Evolutionary conservation across 2,329 filamentous ascomycete genomes (phyloP), one percentile per base, ranked within the genome.

Genomic region (Fusarium sp.): DNA sequence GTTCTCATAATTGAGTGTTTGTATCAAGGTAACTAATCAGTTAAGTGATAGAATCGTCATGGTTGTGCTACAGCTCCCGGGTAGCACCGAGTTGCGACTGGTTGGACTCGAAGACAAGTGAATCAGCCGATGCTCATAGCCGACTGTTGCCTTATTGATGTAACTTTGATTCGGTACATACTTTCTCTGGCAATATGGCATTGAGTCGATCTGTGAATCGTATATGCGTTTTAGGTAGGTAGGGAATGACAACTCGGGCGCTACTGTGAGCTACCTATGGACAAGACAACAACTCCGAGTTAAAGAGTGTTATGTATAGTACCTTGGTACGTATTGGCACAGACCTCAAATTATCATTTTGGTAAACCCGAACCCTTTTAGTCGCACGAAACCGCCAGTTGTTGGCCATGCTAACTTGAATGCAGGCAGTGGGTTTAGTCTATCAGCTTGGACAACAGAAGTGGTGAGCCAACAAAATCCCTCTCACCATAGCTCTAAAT

Each of bases 21-120:
- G 35, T 58, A 15, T 51, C 12, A 12, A 45, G n/a, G 19, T 15
- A 50, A 26, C 19, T 29, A 31, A 35, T 6, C 6, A 12, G 4
- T 46, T 24, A 39, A 42, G 39, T 29, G 49, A 36, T 50, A 5
- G 15, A 25, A 26, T 28, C 15, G 43, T 31, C 10, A 45, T 51
- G n/a, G 49, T 40, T 53, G 67, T 64, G 64, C 50, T 58, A 69
- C 55, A 38, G 39, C 40, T 53, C 44, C 54, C 48, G 54, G 52
- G 67, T 69, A 57, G 53, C 55, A 67, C 64, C 11, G 38, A 51
- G 40, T 45, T 49, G 49, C 56, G 56, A 61, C 58, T 70, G 59
- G 62, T 35, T 58, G 44, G 34, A 41, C 39, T 50, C 36, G 35
- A 50, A 47, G 26, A 60, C 41, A 50, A 40, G 38, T 45, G 44